Base-by-base conservation (phyloP, 2,329 filamentous ascomycete species). In the Dactylonectria macrodidyma region DNA sequence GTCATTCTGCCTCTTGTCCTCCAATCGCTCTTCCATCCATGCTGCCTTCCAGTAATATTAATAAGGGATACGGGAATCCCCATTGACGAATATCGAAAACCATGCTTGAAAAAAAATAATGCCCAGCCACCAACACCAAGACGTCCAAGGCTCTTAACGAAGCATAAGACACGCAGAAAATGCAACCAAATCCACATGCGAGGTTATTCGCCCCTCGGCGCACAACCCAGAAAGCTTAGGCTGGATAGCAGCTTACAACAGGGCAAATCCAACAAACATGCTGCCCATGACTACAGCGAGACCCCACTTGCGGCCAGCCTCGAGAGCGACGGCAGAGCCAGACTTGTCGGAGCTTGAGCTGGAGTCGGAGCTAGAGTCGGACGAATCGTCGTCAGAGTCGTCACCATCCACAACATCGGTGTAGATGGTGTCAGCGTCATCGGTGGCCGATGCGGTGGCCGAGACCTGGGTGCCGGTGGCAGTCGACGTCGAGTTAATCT, bases 401-500 rank as follows among this genome's bases (percentile, higher is more conserved):
- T 65, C 64, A 48, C 46, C 48, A 50, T 65, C 66, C 19, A 71
- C 72, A 16, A 54, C 59, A 52, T 60, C 62, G 36, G 67, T 71
- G 61, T 71, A 87, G 58, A 87, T 80, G 52, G 79, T 78, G 36
- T 78, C 78, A 6, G 77, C 72, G 26, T 78, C 74, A 22, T 79
- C 76, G 1, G 80, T 79, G 48, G 70, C 36, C 63, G 73, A 77
- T 30, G 26, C 26, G 26, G 26, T 30, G 46, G 73, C 59, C 54
- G 74, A 80, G 60, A 79, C 78, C 26, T 84, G 81, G 8, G 84
- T 80, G 19, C 38, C 67, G 9, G 67, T 56, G 44, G 71, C 71
- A 12, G 84, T 82, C 8, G 85, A 81, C 7, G 88, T 88, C 5
- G 79, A 74, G 81, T 93, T 94, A 79, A 84, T 81, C 63, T 84